Base-by-base conservation (phyloP, 164 flowering plant species). In the Hamamelis virginiana region DNA sequence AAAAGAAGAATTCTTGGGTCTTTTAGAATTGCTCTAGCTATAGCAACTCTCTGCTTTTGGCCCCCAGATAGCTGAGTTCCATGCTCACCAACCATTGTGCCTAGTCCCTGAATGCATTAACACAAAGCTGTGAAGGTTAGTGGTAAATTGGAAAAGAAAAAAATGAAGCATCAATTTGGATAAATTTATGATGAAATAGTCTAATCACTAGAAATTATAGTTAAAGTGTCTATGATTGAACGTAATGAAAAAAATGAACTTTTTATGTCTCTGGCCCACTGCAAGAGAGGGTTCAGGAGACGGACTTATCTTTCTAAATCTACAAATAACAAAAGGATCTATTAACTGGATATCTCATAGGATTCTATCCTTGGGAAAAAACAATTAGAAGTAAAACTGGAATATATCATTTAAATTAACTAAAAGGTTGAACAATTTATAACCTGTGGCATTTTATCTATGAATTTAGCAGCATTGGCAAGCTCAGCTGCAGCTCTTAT, bases 11-110 rank as follows among this genome's bases (percentile, higher is more conserved):
- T 82, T 44, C 85, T 68, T 2, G 89, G 89, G 57, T 84, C 76
- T 66, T 82, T 86, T 5, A 86, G 70, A 59, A 83, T 82, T 16
- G 89, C 89, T 67, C 89, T 78, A 5, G 89, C 89, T 21, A 86
- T 83, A 26, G 89, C 89, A 50, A 86, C 67, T 64, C 89, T 80
- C 72, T 86, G 89, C 68, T 86, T 86, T 65, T 86, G 89, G 26
- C 89, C 89, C 4, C 89, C 89, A 22, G 89, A 86, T 11, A 86
- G 73, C 71, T 82, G 89, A 43, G 81, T 76, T 33, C 89, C 89
- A 67, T 79, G 85, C 68, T 83, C 84, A 5, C 89, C 89, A 21
- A 82, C 89, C 81, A 78, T 70, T 11, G 83, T 81, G 64, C 83
- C 82, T 1, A 85, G 65, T 41, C 88, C 88, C 84, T 80, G 65